These are phyloP conservation scores for Fusarium sp. DNA, from an alignment of 2,329 filamentous ascomycete species.

Conservation along the genomic window DNA sequence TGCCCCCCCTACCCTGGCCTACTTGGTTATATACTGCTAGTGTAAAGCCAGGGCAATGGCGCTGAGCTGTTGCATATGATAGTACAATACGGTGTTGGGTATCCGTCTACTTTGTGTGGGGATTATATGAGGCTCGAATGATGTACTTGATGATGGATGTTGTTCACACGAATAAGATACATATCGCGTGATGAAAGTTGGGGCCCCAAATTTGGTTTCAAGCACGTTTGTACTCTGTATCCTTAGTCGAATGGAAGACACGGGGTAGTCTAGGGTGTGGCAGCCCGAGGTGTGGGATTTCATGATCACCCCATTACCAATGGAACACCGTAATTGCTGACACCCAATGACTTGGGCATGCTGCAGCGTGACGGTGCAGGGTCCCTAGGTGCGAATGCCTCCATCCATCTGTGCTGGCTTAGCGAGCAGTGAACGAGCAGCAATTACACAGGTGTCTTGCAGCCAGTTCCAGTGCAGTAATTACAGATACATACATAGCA, in stretches of 20 bases:
- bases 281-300: conserved; percentile 5
- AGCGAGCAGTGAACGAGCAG: background rate
- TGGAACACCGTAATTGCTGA: conserved; percentile 6
- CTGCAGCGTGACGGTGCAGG: conserved; percentile 9
- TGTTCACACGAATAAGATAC: background rate
- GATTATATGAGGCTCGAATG: background rate
- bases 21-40: too few species aligned
- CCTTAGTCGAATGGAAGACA: background rate
- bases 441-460: background rate
- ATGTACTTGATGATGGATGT: background rate
- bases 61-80: too few species aligned
- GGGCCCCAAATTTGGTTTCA: background rate
- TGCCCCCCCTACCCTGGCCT: too few species aligned
- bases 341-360: conserved; percentile 27
- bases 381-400: background rate
- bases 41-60: too few species aligned
- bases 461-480: background rate
- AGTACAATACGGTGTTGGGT: background rate
- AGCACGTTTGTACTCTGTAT: background rate
- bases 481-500: too few species aligned
- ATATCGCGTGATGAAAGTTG: background rate
- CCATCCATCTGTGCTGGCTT: background rate
- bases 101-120: background rate
- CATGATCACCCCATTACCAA: conserved; percentile 19
- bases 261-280: conserved; percentile 2